phyloP scores from a whole-genome alignment of 768 basidiomycete genomes.

The Boletus vinaceobasis region DNA sequence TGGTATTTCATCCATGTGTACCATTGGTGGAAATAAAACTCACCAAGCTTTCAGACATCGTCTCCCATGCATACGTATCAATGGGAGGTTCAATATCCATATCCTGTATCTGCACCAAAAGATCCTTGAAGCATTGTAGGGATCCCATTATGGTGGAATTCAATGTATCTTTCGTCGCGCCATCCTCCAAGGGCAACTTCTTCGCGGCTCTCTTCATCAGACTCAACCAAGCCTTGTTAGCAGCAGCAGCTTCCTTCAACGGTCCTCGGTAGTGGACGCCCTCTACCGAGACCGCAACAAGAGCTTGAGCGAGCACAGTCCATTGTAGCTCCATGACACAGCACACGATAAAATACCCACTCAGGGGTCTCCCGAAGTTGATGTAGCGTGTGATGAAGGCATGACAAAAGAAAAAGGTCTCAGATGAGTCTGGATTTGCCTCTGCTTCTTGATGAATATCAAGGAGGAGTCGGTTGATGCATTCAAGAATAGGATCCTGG shows the following conservation, averaged over 20 bases:
- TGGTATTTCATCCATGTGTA: neutral
- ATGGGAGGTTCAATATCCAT: conserved; percentile 76
- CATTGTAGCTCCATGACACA: conserved; percentile 83
- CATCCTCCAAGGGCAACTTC: conserved; percentile 37
- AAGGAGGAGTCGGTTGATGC: conserved; percentile 64
- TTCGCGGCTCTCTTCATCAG: conserved; percentile 54
- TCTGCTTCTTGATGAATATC: conserved; percentile 59
- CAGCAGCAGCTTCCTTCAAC: conserved; percentile 73
- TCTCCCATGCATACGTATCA: conserved; percentile 92
- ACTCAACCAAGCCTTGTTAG: conserved; percentile 76
- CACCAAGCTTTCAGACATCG: conserved; percentile 87
- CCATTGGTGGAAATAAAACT: conserved; percentile 19
- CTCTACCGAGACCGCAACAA: conserved; percentile 40
- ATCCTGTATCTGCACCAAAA: conserved; percentile 75
- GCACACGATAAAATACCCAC: conserved; percentile 87
- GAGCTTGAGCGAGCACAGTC: conserved; percentile 76
- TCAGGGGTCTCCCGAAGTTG: conserved; percentile 70
- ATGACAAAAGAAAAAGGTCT: conserved; percentile 54
- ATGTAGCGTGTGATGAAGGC: conserved; percentile 76
- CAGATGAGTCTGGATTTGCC: conserved; percentile 29
- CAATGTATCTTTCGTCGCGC: conserved; percentile 38
- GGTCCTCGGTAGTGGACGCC: conserved; percentile 14
- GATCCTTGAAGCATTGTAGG: conserved; percentile 73
- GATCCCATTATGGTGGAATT: conserved; percentile 54
- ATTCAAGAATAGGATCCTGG: conserved; percentile 62